A percentile compares a stretch with the other conserved stretches of the same genome.
Evolutionary conservation across 164 flowering plant genomes (phyloP).

Genomic region (Brasenia schreberi): DNA sequence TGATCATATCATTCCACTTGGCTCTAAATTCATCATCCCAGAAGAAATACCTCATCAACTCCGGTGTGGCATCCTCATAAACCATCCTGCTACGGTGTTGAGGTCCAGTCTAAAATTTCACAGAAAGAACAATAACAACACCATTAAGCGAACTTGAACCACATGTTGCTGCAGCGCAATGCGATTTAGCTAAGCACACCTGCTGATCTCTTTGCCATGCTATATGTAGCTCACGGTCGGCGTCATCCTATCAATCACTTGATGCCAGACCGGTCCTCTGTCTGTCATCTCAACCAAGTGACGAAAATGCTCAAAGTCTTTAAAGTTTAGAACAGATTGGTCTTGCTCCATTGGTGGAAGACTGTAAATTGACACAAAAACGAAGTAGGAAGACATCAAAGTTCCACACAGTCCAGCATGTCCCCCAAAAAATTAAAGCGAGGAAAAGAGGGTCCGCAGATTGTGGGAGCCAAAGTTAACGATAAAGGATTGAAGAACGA

Average conservation of each 20-base stretch:
- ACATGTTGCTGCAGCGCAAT: neutral
- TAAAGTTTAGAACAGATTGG: slow-evolving; percentile 21
- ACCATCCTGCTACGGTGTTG: slow-evolving; percentile 63
- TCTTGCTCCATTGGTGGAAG: slow-evolving; percentile 11
- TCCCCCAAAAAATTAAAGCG: too few species aligned
- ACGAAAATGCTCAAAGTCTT: slow-evolving; percentile 44
- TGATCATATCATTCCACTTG: slow-evolving; percentile 75
- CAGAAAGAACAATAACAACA: neutral
- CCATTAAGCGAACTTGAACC: slow-evolving; percentile 1
- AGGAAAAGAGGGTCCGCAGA: too few species aligned
- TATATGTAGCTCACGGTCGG: slow-evolving; percentile 58
- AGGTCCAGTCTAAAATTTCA: slow-evolving; percentile 40
- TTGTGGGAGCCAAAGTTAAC: too few species aligned
- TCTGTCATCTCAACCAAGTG: slow-evolving; percentile 57
- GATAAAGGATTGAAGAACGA: too few species aligned
- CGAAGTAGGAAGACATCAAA: neutral
- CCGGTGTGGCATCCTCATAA: slow-evolving; percentile 60
- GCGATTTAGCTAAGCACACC: slow-evolving; percentile 19
- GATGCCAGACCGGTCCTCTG: slow-evolving; percentile 78
- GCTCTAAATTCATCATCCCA: slow-evolving; percentile 75
- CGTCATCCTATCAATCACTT: slow-evolving; percentile 64
- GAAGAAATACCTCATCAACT: slow-evolving; percentile 63
- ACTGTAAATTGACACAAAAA: neutral
- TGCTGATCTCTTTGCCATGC: slow-evolving; percentile 77
- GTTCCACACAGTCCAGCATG: neutral